Evolutionary conservation across 2,329 filamentous ascomycete species (phyloP), one percentile per base, ranked within the genome.

Genomic region (Rhinocladiella mackenziei): DNA sequence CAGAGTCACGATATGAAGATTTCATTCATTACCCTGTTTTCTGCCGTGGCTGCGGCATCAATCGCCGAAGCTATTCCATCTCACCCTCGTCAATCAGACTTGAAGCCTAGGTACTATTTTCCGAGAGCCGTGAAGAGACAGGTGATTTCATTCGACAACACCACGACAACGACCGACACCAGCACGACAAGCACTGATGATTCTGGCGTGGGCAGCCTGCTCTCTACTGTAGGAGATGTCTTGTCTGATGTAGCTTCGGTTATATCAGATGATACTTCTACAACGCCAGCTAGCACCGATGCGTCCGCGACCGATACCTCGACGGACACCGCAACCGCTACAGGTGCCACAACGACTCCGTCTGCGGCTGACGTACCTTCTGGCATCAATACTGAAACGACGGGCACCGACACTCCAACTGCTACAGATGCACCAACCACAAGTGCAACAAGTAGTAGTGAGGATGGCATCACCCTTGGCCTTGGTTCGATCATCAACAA

Each of bases 41-140:
- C 58, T 26, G 55, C 57, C 5, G 40, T 59, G 34, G 55, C 54
- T 11, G 48, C 59, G 18, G 39, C 55, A 28, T 53, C 58, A 26
- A 44, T 60, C 41, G 59, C 58, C 20, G 56, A 58, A 34, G 59
- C 56, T 20, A 56, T 57, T 25, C 58, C 54, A 6, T 43, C 40
- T 15, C 34, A 50, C 29, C 51, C 45, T 11, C 53, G 45, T 10
- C 50, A 48, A 22, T 37, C 39, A 11, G 51, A 54, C 13, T 29
- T 51, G 25, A 59, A 50, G 31, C 59, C 59, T 20, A 49, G 51
- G 28, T 59, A 59, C 38, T 60, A 61, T 40, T 55, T 58, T 36
- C 60, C 57, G 15, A 48, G 46, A 38, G 54, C 54, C 29, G 54
- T 62, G 11, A 60, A 58, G 42, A 55, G 59, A 40, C 47, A 56